A percentile compares a stretch with the other conserved stretches of the same genome.
These are phyloP conservation scores for Rhododendron kiyosumense DNA, from an alignment of 148 eudicot species.

Conservation along the genomic window DNA sequence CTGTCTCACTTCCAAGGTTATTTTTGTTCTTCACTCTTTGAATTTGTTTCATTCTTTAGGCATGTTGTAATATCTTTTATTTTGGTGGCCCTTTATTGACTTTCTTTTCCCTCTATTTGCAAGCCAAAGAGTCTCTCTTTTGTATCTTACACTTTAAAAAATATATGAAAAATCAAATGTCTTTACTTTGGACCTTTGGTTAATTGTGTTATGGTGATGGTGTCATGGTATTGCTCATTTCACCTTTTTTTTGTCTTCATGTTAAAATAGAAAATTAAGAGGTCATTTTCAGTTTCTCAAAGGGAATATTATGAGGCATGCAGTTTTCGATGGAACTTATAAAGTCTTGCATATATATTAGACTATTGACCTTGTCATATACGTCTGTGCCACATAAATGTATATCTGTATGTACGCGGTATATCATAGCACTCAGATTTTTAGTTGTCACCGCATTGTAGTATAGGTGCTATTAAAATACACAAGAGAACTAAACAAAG, in stretches of 20 bases:
- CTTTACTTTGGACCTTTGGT: not conserved
- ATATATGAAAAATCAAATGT: not conserved
- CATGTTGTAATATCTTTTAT: not conserved
- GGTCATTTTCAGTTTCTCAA: not conserved
- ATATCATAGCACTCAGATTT: not conserved
- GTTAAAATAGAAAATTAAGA: not conserved
- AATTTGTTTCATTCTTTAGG: not conserved
- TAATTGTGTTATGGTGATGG: not conserved
- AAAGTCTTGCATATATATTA: not conserved
- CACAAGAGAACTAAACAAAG: too few relatives aligned
- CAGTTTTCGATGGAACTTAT: not conserved
- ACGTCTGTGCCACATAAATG: not conserved
- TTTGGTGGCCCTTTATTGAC: not conserved
- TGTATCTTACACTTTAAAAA: not conserved
- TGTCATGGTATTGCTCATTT: not conserved
- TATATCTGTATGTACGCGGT: not conserved
- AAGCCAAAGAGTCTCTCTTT: not conserved
- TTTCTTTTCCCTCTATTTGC: not conserved
- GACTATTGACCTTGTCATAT: not conserved
- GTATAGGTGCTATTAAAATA: not conserved
- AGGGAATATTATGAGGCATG: not conserved
- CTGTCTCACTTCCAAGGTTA: slow-evolving; percentile 94
- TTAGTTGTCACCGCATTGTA: not conserved
- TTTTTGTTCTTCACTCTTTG: not conserved
- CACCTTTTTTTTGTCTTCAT: not conserved